Percentiles rank a stretch among this genome's conserved stretches.
phyloP scores from a whole-genome alignment of 176 grass and related monocot genomes.

The Cenchrus americanus region DNA sequence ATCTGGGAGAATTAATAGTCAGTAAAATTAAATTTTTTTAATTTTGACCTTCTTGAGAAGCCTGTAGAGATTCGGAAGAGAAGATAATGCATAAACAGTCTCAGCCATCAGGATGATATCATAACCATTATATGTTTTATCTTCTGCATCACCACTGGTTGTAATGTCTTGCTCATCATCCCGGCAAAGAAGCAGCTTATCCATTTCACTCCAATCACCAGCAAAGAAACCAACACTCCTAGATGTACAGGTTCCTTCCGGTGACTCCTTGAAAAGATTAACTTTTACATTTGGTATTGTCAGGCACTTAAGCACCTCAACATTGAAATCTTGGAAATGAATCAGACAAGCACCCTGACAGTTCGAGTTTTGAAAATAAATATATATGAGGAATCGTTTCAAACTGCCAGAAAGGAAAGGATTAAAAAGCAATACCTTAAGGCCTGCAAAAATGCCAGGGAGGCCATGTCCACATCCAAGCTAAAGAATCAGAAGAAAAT shows the following conservation, averaged over 20 bases:
- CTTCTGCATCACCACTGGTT: conserved; percentile 27
- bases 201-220: conserved; percentile 92
- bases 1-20: not conserved
- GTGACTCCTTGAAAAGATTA: conserved; percentile 62
- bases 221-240: conserved; percentile 74
- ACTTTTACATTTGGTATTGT: conserved; percentile 90
- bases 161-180: conserved; percentile 49
- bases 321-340: conserved; percentile 98
- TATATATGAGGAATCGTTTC: conserved; percentile 28
- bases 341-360: conserved; percentile 75
- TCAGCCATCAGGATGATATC: conserved; percentile 98
- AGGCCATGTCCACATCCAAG: conserved; percentile 96
- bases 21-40: conserved; percentile 11
- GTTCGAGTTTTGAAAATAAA: conserved; percentile 38
- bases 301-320: conserved; percentile 83
- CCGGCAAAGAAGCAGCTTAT: conserved; percentile 62
- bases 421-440: conserved; percentile 57
- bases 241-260: conserved; percentile 40
- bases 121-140: conserved; percentile 53
- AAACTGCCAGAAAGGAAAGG: conserved; percentile 29
- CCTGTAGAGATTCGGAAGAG: conserved; percentile 67
- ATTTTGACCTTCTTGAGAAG: conserved; percentile 78
- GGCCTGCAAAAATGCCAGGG: conserved; percentile 78
- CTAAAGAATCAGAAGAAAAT: conserved; percentile 56
- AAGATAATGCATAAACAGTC: conserved; percentile 82